Conservation (phyloP, 148 eudicot species). For the Cornus suecica region DNA sequence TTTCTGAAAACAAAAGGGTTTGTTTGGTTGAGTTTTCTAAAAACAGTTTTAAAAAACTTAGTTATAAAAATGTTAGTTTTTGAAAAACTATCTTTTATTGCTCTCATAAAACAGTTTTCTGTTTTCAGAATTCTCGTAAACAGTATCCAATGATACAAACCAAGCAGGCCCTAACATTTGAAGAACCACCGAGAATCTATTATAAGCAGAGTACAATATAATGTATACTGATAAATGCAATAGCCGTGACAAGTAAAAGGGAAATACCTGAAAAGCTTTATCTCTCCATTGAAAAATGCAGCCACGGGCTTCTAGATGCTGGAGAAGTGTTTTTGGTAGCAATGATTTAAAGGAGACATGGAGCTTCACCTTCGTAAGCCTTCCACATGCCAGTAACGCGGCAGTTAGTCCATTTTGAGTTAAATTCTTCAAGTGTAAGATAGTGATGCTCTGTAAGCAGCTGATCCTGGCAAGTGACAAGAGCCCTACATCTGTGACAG, state of each 20-base stretch:
- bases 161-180: no score
- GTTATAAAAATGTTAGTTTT: no score
- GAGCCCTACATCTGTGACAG: slow-evolving; percentile 77
- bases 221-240: no score
- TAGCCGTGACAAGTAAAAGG: not conserved
- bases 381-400: slow-evolving; percentile 78
- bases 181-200: not conserved
- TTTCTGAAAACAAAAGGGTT: no score
- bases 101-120: no score
- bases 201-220: no score
- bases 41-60: no score
- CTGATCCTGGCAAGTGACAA: slow-evolving; percentile 75
- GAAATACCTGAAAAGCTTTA: slow-evolving; percentile 67
- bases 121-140: no score
- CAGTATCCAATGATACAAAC: no score
- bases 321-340: slow-evolving; percentile 55
- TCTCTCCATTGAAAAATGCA: slow-evolving; percentile 77
- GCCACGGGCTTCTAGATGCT: slow-evolving; percentile 77
- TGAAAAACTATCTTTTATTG: no score
- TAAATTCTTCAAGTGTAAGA: slow-evolving; percentile 67
- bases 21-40: no score
- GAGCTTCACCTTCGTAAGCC: slow-evolving; percentile 85
- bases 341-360: slow-evolving; percentile 52
- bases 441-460: slow-evolving; percentile 73
- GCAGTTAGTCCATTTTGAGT: slow-evolving; percentile 73